These are phyloP conservation scores for Suhomyces kunorum DNA, from an alignment of 1,139 yeast species.

Conservation along the genomic window DNA sequence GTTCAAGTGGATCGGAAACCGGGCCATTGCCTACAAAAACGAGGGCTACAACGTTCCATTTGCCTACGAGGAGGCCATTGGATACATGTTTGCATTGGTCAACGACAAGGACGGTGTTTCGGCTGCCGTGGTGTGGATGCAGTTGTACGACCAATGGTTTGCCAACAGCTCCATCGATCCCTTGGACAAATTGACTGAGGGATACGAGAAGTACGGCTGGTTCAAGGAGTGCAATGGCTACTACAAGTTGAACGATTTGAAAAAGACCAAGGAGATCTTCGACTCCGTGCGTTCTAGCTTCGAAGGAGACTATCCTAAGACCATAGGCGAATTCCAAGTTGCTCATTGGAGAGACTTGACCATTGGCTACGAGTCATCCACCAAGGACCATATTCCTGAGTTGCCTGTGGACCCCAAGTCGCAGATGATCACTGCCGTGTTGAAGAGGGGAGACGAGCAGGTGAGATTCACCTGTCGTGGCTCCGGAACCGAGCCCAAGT, in stretches of 20 bases:
- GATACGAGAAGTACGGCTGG: slow-evolving; percentile 70
- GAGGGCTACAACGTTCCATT: slow-evolving; percentile 76
- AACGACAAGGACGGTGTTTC: slow-evolving; percentile 93
- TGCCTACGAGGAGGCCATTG: slow-evolving; percentile 95
- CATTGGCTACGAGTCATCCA: slow-evolving; percentile 71
- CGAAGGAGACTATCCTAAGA: slow-evolving; percentile 37
- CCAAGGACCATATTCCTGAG: slow-evolving; percentile 55
- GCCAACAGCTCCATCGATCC: slow-evolving; percentile 34
- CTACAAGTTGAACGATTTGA: slow-evolving; percentile 62
- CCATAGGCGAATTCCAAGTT: slow-evolving; percentile 57
- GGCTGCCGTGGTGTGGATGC: slow-evolving; percentile 78
- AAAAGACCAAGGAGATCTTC: slow-evolving; percentile 56
- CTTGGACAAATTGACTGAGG: slow-evolving; percentile 52
- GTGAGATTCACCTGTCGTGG: slow-evolving; percentile 87
- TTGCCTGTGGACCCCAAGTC: slow-evolving; percentile 72
- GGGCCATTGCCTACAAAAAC: slow-evolving; percentile 68
- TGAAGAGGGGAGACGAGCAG: slow-evolving; percentile 29
- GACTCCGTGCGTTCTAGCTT: slow-evolving; percentile 46
- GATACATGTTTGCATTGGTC: slow-evolving; percentile 84
- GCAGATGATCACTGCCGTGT: slow-evolving; percentile 80
- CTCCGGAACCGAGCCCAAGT: slow-evolving; percentile 95
- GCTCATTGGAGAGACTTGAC: slow-evolving; percentile 82
- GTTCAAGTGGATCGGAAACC: slow-evolving; percentile 96
- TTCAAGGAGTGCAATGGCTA: slow-evolving; percentile 87
- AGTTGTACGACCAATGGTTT: slow-evolving; percentile 59